phyloP scores from a whole-genome alignment of 2,329 filamentous ascomycete genomes.

The Polychaeton citri region DNA sequence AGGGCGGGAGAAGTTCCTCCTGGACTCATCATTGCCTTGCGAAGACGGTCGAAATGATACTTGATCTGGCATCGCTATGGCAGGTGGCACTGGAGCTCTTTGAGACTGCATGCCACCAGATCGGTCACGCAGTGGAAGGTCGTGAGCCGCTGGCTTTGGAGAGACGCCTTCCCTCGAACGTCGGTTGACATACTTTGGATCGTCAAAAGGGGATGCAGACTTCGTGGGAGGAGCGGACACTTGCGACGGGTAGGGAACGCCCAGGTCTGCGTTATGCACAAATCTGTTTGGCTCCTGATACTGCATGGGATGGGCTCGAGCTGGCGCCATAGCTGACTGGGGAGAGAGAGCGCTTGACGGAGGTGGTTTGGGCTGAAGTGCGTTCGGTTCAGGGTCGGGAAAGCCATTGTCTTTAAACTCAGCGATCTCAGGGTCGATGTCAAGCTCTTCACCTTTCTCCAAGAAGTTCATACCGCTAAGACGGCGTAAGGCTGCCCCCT shows the following conservation, averaged over 20 bases:
- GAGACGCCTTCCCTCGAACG: slow-evolving; percentile 10
- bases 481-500: slow-evolving; percentile 18
- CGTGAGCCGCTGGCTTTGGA: slow-evolving; percentile 2
- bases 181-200: slow-evolving; percentile 15
- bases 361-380: not conserved
- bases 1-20: too few relatives aligned
- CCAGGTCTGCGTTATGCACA: not conserved
- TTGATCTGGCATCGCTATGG: too few relatives aligned
- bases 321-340: not conserved
- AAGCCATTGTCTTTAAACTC: not conserved
- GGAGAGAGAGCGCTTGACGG: not conserved
- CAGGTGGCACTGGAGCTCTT: too few relatives aligned
- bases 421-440: not conserved
- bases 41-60: too few relatives aligned
- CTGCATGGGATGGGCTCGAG: not conserved
- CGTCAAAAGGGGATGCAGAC: slow-evolving; percentile 10
- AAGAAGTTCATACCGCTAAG: slow-evolving; percentile 17
- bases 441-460: slow-evolving; percentile 11
- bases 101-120: too few relatives aligned
- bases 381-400: not conserved
- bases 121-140: not conserved
- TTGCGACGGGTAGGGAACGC: not conserved
- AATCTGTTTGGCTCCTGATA: not conserved
- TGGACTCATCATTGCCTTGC: too few relatives aligned
- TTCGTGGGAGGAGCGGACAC: slow-evolving; percentile 1